phyloP scores from a whole-genome alignment of 148 eudicot species.

The Vaccinium darrowii region DNA sequence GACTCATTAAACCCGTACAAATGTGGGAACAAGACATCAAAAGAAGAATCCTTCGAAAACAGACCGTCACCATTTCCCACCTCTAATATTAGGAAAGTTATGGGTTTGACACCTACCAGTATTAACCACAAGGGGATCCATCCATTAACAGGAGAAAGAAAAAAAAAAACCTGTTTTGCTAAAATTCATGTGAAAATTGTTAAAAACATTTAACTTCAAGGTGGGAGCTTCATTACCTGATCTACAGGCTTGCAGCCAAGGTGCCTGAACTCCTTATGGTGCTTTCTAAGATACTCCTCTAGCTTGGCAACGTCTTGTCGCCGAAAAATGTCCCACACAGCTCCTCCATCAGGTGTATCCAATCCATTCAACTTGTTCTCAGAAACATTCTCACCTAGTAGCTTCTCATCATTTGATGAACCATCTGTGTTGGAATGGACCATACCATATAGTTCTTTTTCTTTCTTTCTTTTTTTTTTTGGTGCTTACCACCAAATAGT shows the following conservation, averaged over 20 bases:
- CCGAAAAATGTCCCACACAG: conserved; percentile 74
- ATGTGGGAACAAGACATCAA: neutral
- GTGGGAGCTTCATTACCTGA: conserved; percentile 32
- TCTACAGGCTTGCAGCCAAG: conserved; percentile 37
- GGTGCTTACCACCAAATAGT: conserved; percentile 16
- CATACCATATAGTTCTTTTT: conserved; percentile 28
- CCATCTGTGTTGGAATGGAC: neutral
- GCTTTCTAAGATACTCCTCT: conserved; percentile 56
- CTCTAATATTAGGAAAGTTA: neutral
- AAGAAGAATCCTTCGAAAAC: neutral
- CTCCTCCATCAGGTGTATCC: conserved; percentile 44
- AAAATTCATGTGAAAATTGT: neutral
- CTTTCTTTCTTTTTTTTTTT: conserved; percentile 28
- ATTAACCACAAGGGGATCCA: neutral
- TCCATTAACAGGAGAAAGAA: neutral
- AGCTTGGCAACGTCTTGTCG: conserved; percentile 67
- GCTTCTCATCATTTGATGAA: neutral
- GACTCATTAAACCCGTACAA: neutral
- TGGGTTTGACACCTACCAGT: neutral
- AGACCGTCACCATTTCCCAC: neutral
- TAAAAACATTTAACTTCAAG: neutral
- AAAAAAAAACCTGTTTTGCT: neutral
- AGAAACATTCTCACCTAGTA: conserved; percentile 1
- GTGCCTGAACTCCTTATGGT: conserved; percentile 67
- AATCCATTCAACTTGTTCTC: conserved; percentile 10